Conservation (phyloP, 2,329 filamentous ascomycete genomes). For the Lojkania enalia region DNA sequence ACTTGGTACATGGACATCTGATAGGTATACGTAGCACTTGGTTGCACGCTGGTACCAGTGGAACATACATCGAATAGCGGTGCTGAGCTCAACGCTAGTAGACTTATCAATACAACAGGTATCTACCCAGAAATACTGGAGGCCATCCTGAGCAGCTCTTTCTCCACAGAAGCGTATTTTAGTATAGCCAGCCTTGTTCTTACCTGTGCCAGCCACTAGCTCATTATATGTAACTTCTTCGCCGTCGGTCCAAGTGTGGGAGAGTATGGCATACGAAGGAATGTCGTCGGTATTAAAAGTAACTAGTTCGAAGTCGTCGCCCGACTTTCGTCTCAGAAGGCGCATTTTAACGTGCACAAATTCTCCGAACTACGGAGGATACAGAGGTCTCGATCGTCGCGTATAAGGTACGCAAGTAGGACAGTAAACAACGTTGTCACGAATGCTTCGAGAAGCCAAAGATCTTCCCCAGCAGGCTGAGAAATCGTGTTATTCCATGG, state of each 20-base stretch:
- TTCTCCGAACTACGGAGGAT: no score
- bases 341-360: neutral
- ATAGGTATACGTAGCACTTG: conserved; percentile 1
- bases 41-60: neutral
- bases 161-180: conserved; percentile 1
- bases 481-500: no score
- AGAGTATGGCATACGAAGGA: neutral
- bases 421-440: no score
- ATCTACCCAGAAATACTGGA: conserved; percentile 1
- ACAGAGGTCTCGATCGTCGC: no score
- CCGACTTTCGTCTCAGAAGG: neutral
- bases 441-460: no score
- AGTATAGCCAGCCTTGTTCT: neutral
- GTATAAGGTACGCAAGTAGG: no score
- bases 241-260: neutral
- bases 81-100: neutral
- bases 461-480: no score
- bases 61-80: neutral
- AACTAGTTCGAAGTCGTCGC: neutral
- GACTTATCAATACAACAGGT: conserved; percentile 3
- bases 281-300: neutral
- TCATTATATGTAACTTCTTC: neutral
- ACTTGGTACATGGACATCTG: neutral
- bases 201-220: neutral
- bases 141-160: neutral